Percentiles rank a stretch among this genome's conserved stretches.
Evolutionary conservation across 257 asterid species (phyloP).

Genomic region (Asclepias syriaca): DNA sequence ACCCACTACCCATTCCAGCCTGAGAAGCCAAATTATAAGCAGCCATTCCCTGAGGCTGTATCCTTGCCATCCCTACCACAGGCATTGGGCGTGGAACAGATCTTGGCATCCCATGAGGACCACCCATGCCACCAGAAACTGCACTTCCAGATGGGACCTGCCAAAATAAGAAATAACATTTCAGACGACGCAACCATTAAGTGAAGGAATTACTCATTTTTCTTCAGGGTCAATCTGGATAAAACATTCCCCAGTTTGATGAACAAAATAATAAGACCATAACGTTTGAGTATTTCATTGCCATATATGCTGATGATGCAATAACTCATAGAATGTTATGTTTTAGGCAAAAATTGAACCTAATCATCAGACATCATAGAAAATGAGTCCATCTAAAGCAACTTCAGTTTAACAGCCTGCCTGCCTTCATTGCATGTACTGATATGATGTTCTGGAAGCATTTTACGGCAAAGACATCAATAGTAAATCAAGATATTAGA

Average conservation of each 20-base stretch:
- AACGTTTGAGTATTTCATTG: background rate
- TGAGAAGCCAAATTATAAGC: conserved; percentile 80
- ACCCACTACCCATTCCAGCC: conserved; percentile 77
- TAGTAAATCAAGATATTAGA: background rate
- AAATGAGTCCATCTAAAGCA: background rate
- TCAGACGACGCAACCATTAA: background rate
- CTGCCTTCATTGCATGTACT: background rate
- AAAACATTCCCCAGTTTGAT: background rate
- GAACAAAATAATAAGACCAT: background rate
- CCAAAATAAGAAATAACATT: background rate
- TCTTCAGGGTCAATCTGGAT: background rate
- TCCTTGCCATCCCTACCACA: conserved; percentile 75
- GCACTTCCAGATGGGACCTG: conserved; percentile 76
- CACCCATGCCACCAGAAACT: conserved; percentile 58
- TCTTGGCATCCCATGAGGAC: conserved; percentile 80
- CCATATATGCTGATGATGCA: background rate
- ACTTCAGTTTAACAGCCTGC: background rate
- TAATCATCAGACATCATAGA: background rate
- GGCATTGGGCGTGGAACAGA: conserved; percentile 76
- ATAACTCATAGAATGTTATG: background rate
- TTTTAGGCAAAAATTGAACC: background rate
- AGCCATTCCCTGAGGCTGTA: conserved; percentile 79
- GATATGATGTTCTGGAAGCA: background rate
- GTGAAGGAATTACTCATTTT: background rate
- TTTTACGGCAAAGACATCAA: background rate